Evolutionary conservation across 106 monocot genomes (phyloP), one percentile per base, ranked within the genome.

Genomic region (Allium fistulosum): DNA sequence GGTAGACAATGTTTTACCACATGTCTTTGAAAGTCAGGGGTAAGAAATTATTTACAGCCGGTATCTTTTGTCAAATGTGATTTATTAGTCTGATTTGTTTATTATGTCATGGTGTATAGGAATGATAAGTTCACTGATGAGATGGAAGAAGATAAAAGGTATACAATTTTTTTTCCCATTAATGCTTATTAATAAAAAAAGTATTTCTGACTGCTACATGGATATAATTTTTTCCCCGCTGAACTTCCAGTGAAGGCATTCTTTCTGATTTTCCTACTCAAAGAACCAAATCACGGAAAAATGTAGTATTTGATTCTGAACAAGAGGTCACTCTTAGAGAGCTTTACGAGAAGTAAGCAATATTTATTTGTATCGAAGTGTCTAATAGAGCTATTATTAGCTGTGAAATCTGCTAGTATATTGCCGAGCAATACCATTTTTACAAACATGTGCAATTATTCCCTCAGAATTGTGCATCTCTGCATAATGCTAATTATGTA

Each of bases 271-370:
- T 46, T 12, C 52, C 76, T 52, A 53, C 50, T 66, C 46, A 75
- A 5, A 73, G 51, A 51, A 77, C 60, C 0, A 76, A 58, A 77
- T 80, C 81, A 57, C 59, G 68, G 53, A 81, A 70, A 26, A 17
- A 48, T 64, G 26, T 62, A 72, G 15, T 67, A 53, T 84, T 88
- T 81, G 73, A 68, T 52, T 49, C 77, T 60, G 79, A 88, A 26
- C 91, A 85, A 76, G 90, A 83, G 55, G 49, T 47, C 10, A 71
- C 17, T 17, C 72, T 90, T 10, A 75, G 45, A 53, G 52, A 79
- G 64, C 61, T 90, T 7, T 85, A 83, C 69, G 76, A 85, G 72
- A 90, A 77, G 90, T 94, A 83, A 78, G 83, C 74, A 51, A 27
- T 11, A 26, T 62, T 37, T 37, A 37, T 37, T 37, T 37, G 2